Evolutionary conservation across 352 stramenopile species (phyloP), one percentile per base, ranked within the genome.

Genomic region (Plasmopara viticola): DNA sequence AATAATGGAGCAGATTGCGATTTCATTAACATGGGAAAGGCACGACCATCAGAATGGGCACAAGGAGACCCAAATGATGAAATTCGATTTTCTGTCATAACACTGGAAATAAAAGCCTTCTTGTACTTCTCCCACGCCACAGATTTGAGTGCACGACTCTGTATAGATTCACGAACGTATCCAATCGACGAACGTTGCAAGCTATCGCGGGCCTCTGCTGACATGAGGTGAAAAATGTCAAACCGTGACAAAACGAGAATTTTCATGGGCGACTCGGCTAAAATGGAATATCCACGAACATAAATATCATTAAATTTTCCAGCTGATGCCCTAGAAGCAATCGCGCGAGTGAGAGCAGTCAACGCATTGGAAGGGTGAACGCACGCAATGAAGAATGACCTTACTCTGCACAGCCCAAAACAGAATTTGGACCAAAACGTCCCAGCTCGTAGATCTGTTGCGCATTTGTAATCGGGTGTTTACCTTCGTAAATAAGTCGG

Each of bases 141-240:
- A 3, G 20, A 25, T 25, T 25, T 25, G 3, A 25, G 20, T 25
- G 20, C 20, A 25, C 20, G 20, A 25, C 20, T 25, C 48, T 85
- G 68, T 40, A 91, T 74, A 41, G 72, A 87, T 48, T 89, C 81
- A 30, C 66, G 65, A 7, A 78, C 69, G 30, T 71, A 81, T 12
- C 74, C 72, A 8, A 67, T 63, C 6, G 77, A 78, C 0, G 77
- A 87, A 8, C 71, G 74, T 58, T 88, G 81, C 1, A 91, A 66
- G 50, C 78, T 89, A 29, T 66, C 74, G 0, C 78, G 76, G 29
- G 81, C 79, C 45, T 82, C 72, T 2, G 77, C 47, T 6, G 78
- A 84, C 72, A 88, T 86, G 13, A 92, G 60, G 49, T 92, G 82
- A 48, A 92, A 92, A 9, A 90, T 88, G 38, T 92, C 78, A 48